Base-by-base conservation (phyloP, 176 grass and related monocot genomes). In the Calamus simplicifolius region DNA sequence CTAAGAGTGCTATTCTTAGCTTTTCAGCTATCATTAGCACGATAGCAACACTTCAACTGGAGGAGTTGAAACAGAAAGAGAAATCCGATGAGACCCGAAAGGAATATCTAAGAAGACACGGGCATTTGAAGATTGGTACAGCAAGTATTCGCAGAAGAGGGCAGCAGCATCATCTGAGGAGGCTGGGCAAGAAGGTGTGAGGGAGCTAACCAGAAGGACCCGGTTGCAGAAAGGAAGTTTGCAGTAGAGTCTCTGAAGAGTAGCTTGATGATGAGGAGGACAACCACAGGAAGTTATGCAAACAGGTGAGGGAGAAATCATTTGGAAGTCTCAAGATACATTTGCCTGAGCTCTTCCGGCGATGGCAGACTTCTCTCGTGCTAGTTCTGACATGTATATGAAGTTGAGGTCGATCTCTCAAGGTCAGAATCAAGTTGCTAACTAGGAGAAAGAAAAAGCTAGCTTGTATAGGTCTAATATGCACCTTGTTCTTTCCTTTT, bases 11-110 rank as follows among this genome's bases (percentile, higher is more conserved):
- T 15, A 78, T 98, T 73, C 51, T 64, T 54, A 86, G 88, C 66
- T 98, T 98, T 53, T 73, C 77, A 51, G 94, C 81, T 48, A 88
- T 98, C 26, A 61, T 98, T 48, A 78, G 77, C 59, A 85, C 94
- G 16, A 98, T 98, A 73, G 56, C 67, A 54, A 23, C 65, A 17
- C 76, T 98, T 58, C 94, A 98, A 78, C 84, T 89, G 10, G 94
- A 98, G 3, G 94, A 98, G 76, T 66, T 98, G 66, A 98, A 89
- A 70, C 88, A 93, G 71, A 93, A 92, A 54, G 94, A 92, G 28
- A 81, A 18, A 1, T 85, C 78, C 6, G 59, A 80, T 28, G 81
- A 92, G 63, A 73, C 57, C 6, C 66, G 29, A 16, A 89, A 74
- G 77, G 94, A 92, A 58, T 92, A 89, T 5, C 16, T 50, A 64